These are phyloP conservation scores for Wallacemonas sp. DNA, from an alignment of 208 protist species.

Conservation along the genomic window DNA sequence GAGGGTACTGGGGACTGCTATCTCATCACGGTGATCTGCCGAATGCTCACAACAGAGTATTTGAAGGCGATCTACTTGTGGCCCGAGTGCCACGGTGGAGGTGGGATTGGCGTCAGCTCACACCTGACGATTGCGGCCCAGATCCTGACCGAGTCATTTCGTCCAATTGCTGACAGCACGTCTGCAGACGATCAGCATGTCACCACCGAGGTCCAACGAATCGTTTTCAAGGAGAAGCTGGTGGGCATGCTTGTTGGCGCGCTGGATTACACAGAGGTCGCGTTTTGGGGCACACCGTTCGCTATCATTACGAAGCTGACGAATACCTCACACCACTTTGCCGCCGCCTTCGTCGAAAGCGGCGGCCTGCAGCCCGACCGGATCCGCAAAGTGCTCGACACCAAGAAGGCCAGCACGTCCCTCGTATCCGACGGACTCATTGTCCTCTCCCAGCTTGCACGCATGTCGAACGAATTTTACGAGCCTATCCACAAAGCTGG, in stretches of 20 bases:
- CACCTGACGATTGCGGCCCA: slow-evolving; percentile 82
- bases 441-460: slow-evolving; percentile 91
- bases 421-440: slow-evolving; percentile 89
- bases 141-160: slow-evolving; percentile 70
- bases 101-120: slow-evolving; percentile 73
- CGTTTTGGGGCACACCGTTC: slow-evolving; percentile 83
- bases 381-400: slow-evolving; percentile 77
- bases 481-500: slow-evolving; percentile 78
- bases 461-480: slow-evolving; percentile 88
- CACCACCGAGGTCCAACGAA: slow-evolving; percentile 55
- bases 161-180: slow-evolving; percentile 31
- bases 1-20: slow-evolving; percentile 31
- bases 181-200: slow-evolving; percentile 52
- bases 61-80: slow-evolving; percentile 77
- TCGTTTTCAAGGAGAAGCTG: slow-evolving; percentile 75
- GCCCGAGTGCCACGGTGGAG: slow-evolving; percentile 82
- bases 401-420: slow-evolving; percentile 58
- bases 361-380: slow-evolving; percentile 76
- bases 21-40: slow-evolving; percentile 71
- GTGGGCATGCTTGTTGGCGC: slow-evolving; percentile 80
- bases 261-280: slow-evolving; percentile 81
- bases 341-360: slow-evolving; percentile 81
- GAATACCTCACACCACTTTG: slow-evolving; percentile 75
- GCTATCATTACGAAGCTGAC: slow-evolving; percentile 83
- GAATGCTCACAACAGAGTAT: slow-evolving; percentile 70